Conservation (phyloP, 2,329 filamentous ascomycete genomes). For the Periconia sp. region DNA sequence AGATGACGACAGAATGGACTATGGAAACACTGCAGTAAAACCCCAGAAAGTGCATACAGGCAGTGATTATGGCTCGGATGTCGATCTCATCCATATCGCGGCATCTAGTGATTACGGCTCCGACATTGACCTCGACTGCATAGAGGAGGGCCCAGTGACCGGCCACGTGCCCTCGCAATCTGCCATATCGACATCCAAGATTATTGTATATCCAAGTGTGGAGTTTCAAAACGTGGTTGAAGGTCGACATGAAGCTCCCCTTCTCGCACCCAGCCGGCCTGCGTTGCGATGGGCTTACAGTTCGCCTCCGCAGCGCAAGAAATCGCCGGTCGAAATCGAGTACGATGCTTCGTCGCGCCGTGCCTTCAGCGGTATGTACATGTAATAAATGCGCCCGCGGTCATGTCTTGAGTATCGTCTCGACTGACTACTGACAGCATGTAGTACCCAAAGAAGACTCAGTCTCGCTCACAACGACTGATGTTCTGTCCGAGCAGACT, state of each 20-base stretch:
- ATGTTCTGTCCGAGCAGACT: background rate
- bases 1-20: constrained; percentile 29
- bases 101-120: constrained; percentile 65
- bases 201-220: constrained; percentile 23
- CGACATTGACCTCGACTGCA: constrained; percentile 55
- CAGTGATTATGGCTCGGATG: constrained; percentile 67
- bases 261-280: constrained; percentile 6
- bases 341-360: constrained; percentile 43
- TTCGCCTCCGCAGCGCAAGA: constrained; percentile 18
- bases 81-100: constrained; percentile 50
- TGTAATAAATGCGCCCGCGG: background rate
- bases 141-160: constrained; percentile 60
- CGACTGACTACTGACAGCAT: constrained; percentile 45
- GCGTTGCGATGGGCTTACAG: constrained; percentile 23
- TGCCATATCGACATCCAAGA: constrained; percentile 34
- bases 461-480: constrained; percentile 8
- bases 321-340: constrained; percentile 45
- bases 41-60: constrained; percentile 5
- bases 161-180: constrained; percentile 54
- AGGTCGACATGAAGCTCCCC: constrained; percentile 1
- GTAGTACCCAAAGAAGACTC: constrained; percentile 32
- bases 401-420: background rate
- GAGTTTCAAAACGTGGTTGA: constrained; percentile 15
- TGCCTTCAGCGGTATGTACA: constrained; percentile 35
- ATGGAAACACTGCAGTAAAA: constrained; percentile 9